Conservation (phyloP, 2,329 filamentous ascomycete species). For the Sporothrix phasma region DNA sequence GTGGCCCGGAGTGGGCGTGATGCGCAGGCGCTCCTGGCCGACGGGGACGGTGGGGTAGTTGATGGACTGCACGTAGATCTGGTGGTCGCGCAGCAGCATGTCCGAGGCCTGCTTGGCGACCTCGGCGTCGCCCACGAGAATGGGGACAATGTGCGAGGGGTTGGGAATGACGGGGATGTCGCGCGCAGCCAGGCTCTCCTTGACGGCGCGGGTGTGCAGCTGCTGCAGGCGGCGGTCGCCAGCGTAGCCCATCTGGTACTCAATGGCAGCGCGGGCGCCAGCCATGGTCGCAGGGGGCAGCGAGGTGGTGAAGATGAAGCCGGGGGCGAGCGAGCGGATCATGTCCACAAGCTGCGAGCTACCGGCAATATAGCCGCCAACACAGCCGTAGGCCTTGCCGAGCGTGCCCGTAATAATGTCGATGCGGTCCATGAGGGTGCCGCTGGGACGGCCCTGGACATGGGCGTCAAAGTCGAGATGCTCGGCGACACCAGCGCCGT, state of each 20-base stretch:
- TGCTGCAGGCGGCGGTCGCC: conserved; percentile 89
- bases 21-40: conserved; percentile 91
- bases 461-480: conserved; percentile 92
- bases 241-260: conserved; percentile 79
- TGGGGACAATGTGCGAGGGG: conserved; percentile 89
- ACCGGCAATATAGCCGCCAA: conserved; percentile 94
- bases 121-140: conserved; percentile 89
- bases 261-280: conserved; percentile 80
- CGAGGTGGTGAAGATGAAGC: conserved; percentile 98
- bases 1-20: conserved; percentile 93
- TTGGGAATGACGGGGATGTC: conserved; percentile 97
- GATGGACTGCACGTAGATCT: conserved; percentile 96
- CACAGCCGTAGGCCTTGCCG: conserved; percentile 95
- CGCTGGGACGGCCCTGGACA: conserved; percentile 58
- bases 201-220: conserved; percentile 89
- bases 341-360: conserved; percentile 80
- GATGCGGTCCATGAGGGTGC: conserved; percentile 88
- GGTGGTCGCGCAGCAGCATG: conserved; percentile 77
- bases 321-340: conserved; percentile 86
- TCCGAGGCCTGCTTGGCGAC: conserved; percentile 87
- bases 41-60: conserved; percentile 98
- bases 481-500: conserved; percentile 91
- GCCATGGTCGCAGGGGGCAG: conserved; percentile 96
- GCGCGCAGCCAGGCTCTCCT: conserved; percentile 64
- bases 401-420: conserved; percentile 97